A percentile compares a stretch with the other conserved stretches of the same genome.
Conservation (phyloP, 345 rosid species). For the Brassica cretica region DNA sequence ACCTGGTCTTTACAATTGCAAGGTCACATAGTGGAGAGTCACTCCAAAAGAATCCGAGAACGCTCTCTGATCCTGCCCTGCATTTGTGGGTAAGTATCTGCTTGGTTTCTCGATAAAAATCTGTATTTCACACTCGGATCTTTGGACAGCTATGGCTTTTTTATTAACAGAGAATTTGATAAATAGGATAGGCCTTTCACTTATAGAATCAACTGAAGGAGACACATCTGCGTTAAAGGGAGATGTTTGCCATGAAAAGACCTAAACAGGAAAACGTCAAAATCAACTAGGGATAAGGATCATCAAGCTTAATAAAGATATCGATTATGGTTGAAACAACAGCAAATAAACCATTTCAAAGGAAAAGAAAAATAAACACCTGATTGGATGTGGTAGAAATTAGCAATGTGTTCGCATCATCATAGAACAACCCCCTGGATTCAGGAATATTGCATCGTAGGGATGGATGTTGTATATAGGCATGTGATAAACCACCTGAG, state of each 20-base stretch:
- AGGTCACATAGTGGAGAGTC: slow-evolving; percentile 85
- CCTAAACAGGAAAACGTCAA: slow-evolving; percentile 42
- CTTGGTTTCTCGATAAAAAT: slow-evolving; percentile 73
- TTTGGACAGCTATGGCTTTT: slow-evolving; percentile 74
- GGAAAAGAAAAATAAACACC: slow-evolving; percentile 43
- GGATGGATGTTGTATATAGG: slow-evolving; percentile 67
- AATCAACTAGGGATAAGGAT: slow-evolving; percentile 8
- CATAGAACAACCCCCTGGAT: slow-evolving; percentile 78
- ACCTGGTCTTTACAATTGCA: slow-evolving; percentile 92
- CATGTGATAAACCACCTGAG: slow-evolving; percentile 84
- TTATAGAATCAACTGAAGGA: slow-evolving; percentile 70
- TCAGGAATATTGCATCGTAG: slow-evolving; percentile 64
- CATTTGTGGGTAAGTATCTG: slow-evolving; percentile 61
- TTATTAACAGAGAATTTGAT: slow-evolving; percentile 78
- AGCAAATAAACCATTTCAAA: slow-evolving; percentile 14
- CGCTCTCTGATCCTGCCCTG: slow-evolving; percentile 73
- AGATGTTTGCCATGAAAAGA: slow-evolving; percentile 79
- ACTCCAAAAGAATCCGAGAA: slow-evolving; percentile 92
- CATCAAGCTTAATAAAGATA: slow-evolving; percentile 13
- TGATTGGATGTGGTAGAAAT: slow-evolving; percentile 61
- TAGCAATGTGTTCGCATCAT: slow-evolving; percentile 82
- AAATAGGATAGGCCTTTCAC: slow-evolving; percentile 74
- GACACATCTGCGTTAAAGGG: slow-evolving; percentile 62
- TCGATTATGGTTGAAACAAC: background rate
- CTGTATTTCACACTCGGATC: slow-evolving; percentile 68